A percentile compares a stretch with the other conserved stretches of the same genome.
Evolutionary conservation across 139 green algal species (phyloP).

Genomic region (Mesostigma viride): DNA sequence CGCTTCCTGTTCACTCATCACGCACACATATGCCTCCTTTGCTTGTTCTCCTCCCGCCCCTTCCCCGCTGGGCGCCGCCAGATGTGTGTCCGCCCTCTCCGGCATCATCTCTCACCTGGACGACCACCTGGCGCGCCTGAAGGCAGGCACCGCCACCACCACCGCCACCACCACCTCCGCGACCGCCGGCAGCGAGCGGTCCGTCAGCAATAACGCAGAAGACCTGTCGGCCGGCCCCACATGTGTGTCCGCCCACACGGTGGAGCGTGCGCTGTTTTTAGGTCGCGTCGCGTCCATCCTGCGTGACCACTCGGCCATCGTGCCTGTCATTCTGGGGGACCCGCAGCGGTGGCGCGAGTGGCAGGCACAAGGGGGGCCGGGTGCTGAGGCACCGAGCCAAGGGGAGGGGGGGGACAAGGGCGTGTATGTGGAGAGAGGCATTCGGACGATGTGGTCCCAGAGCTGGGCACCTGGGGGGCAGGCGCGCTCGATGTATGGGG

Average conservation of each 20-base stretch:
- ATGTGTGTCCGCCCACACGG: too few relatives aligned
- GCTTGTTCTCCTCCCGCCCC: too few relatives aligned
- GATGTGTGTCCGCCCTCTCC: too few relatives aligned
- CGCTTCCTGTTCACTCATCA: too few relatives aligned
- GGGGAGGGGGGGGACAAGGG: neutral
- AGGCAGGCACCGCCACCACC: neutral
- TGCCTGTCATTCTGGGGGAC: constrained; percentile 23
- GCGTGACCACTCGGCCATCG: constrained; percentile 13
- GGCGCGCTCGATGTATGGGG: too few relatives aligned
- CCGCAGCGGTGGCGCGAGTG: neutral
- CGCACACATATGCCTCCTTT: too few relatives aligned
- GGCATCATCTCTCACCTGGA: constrained; percentile 23
- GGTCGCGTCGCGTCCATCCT: constrained; percentile 18
- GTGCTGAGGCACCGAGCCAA: neutral
- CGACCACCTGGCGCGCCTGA: constrained; percentile 23
- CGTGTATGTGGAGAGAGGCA: neutral
- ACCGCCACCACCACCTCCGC: too few relatives aligned
- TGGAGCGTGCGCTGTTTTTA: constrained; percentile 46
- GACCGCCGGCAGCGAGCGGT: neutral
- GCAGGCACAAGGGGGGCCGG: neutral
- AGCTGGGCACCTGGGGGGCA: too few relatives aligned
- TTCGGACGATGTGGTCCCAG: neutral
- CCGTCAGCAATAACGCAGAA: neutral
- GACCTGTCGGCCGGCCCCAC: too few relatives aligned
- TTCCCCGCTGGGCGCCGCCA: too few relatives aligned